Evolutionary conservation across 1,284 basidiomycete genomes (phyloP).

Genomic region (Tylopilus orsonianus): DNA sequence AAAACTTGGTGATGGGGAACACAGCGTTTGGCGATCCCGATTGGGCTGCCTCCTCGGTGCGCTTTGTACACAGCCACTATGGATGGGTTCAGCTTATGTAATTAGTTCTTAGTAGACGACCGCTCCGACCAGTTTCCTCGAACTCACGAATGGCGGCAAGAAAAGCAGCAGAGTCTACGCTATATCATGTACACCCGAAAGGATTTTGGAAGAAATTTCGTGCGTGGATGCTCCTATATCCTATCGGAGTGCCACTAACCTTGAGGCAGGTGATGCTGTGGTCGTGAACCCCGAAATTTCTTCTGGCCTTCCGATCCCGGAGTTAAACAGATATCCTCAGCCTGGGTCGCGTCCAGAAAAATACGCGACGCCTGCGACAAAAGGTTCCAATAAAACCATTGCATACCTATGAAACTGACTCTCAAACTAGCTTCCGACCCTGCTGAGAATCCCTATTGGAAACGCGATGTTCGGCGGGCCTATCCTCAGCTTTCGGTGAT

Average conservation of each 20-base stretch:
- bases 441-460: conserved; percentile 89
- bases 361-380: conserved; percentile 85
- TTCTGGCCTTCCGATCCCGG: conserved; percentile 81
- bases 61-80: no score
- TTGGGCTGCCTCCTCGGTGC: no score
- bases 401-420: conserved; percentile 1
- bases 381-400: conserved; percentile 50
- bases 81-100: conserved; percentile 16
- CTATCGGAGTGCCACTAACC: conserved; percentile 10
- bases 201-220: conserved; percentile 96
- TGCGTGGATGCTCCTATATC: conserved; percentile 38
- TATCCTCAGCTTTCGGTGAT: conserved; percentile 88
- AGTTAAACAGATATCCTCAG: conserved; percentile 77
- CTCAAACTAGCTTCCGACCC: conserved; percentile 66
- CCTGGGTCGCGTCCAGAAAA: conserved; percentile 86
- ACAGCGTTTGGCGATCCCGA: no score
- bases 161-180: conserved; percentile 78
- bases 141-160: conserved; percentile 58
- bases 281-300: conserved; percentile 90
- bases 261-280: conserved; percentile 61
- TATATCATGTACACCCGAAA: conserved; percentile 84
- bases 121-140: conserved; percentile 8
- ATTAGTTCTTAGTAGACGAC: conserved; percentile 7
- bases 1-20: no score
- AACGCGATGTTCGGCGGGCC: conserved; percentile 89